Base-by-base conservation (phyloP, 768 basidiomycete genomes). In the Kwoniella botswanensis region DNA sequence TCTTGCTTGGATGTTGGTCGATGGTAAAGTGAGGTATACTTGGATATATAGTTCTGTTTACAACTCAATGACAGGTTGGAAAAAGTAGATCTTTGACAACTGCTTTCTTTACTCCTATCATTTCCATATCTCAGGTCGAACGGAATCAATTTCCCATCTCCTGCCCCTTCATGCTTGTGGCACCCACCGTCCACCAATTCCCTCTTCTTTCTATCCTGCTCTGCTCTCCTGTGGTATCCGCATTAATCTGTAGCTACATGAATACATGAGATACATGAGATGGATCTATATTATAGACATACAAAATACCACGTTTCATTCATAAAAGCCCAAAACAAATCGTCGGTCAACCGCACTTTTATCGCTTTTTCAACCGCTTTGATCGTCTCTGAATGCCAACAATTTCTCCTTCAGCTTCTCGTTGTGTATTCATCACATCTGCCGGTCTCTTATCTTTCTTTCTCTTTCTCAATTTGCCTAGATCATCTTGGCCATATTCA, bases 101-200 rank as follows among this genome's bases (percentile, higher is more conserved):
- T 35, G 35, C 35, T 35, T 17, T 35, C 24, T 55, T 22, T 55
- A 22, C 54, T 21, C 21, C 11, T 22, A 11, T n/a, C 15, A 55
- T n/a, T 55, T 55, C 13, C 13, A 55, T 21, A 35, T 35, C 35
- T 12, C 10, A 60, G 22, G 50, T 42, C 46, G 50, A 29, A 63
- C 63, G 63, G 63, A 26, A 63, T 63, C 63, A 63, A 63, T 22
- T 63, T 46, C 60, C 24, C 54, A 12, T 11, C 24, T 22, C n/a
- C 54, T n/a, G 7, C 54, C 24, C 15, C 50, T 11, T 1, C 35
- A 35, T 50, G 46, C 46, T 55, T 55, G 54, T 55, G 54, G 54
- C 54, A 55, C 54, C n/a, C 11, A 15, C 46, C 46, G 1, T 18
- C 5, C 4, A 50, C 13, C 46, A 50, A 50, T 15, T 50, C 13